Evolutionary conservation across 352 stramenopile species (phyloP).

Genomic region (Globisporangium carolinianum): DNA sequence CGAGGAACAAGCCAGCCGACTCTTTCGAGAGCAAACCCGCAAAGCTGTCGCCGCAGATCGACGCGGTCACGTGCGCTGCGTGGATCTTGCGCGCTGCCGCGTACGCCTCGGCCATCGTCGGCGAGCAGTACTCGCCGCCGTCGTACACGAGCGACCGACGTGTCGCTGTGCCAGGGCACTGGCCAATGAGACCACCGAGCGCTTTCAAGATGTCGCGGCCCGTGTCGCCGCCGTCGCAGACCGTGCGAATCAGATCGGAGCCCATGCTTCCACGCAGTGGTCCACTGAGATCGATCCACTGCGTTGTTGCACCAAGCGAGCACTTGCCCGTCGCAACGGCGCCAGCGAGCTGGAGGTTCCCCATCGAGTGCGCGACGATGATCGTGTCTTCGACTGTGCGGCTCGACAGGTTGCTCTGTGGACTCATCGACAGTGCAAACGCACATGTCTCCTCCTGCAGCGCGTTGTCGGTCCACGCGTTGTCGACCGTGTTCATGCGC

Average conservation of each 20-base stretch:
- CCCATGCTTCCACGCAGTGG: constrained; percentile 42
- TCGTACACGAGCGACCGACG: constrained; percentile 17
- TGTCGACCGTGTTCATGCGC: constrained; percentile 34
- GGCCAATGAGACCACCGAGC: constrained; percentile 24
- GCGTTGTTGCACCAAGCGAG: constrained; percentile 14
- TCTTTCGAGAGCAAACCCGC: constrained; percentile 32
- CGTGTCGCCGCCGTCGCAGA: constrained; percentile 22
- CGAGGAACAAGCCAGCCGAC: constrained; percentile 17
- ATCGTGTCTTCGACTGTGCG: constrained; percentile 57
- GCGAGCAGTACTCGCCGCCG: constrained; percentile 13
- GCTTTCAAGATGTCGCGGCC: constrained; percentile 19
- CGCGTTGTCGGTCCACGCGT: constrained; percentile 31
- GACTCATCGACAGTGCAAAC: constrained; percentile 26
- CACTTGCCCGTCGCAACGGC: constrained; percentile 21
- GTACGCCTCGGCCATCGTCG: constrained; percentile 19
- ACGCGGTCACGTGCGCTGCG: constrained; percentile 23
- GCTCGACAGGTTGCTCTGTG: constrained; percentile 21
- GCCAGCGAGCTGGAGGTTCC: constrained; percentile 37
- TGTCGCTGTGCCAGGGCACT: constrained; percentile 16
- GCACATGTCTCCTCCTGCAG: constrained; percentile 36
- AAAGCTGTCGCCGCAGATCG: constrained; percentile 34
- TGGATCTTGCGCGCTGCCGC: constrained; percentile 26
- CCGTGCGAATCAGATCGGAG: constrained; percentile 30
- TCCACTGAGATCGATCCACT: constrained; percentile 34
- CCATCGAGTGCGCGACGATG: constrained; percentile 61